Conservation (phyloP, 2,329 filamentous ascomycete species). For the Cephalotrichum gorgonifer region DNA sequence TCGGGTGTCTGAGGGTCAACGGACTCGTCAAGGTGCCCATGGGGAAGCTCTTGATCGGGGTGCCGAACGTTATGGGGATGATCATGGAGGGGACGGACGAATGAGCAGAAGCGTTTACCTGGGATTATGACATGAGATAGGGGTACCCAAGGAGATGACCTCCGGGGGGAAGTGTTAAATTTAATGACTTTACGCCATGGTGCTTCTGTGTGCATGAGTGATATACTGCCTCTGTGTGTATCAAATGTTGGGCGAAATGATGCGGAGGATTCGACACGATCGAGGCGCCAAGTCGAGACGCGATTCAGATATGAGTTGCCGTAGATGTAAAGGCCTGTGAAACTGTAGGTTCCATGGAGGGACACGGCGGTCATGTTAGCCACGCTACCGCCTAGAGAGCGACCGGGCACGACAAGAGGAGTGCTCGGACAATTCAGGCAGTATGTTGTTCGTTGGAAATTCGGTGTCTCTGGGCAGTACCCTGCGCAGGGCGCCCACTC, state of each 20-base stretch:
- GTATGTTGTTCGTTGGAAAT: too few relatives aligned
- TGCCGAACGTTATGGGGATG: constrained; percentile 50
- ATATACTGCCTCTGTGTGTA: too few relatives aligned
- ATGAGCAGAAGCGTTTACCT: background rate
- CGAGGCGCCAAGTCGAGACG: too few relatives aligned
- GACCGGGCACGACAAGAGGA: constrained; percentile 50
- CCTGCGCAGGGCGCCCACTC: too few relatives aligned
- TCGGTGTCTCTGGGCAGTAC: too few relatives aligned
- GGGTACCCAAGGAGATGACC: too few relatives aligned
- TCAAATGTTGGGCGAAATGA: too few relatives aligned
- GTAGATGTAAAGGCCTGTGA: constrained; percentile 52
- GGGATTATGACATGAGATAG: background rate
- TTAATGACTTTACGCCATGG: background rate
- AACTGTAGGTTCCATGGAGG: constrained; percentile 36
- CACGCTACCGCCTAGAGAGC: constrained; percentile 59
- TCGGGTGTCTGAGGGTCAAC: constrained; percentile 54
- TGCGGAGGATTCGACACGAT: too few relatives aligned
- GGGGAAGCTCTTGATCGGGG: constrained; percentile 45
- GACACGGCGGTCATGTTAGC: constrained; percentile 48
- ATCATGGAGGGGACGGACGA: constrained; percentile 36
- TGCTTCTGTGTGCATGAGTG: background rate
- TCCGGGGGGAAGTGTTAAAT: too few relatives aligned
- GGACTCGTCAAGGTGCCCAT: constrained; percentile 39
- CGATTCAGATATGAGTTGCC: too few relatives aligned
- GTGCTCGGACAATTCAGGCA: too few relatives aligned